These are phyloP conservation scores for Stephanodiscus triporus DNA, from an alignment of 108 stramenopile genomes.

Conservation along the genomic window DNA sequence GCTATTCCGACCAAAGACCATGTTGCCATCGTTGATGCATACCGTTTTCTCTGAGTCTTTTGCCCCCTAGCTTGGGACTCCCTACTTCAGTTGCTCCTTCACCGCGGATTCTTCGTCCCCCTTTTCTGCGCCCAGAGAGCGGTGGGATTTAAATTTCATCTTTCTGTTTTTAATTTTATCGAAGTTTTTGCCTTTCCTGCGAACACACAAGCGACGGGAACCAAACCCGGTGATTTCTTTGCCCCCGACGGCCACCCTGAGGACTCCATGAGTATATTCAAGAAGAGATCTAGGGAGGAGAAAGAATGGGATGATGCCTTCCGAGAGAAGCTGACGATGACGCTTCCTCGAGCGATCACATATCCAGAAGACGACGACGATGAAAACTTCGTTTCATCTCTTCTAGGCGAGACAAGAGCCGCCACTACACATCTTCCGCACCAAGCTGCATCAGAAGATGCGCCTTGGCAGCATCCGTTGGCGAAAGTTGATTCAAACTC, in stretches of 20 bases:
- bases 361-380: conserved; percentile 3
- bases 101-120: too few relatives aligned
- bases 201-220: too few relatives aligned
- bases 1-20: too few relatives aligned
- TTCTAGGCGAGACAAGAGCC: neutral
- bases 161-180: too few relatives aligned
- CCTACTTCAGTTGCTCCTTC: too few relatives aligned
- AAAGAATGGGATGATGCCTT: conserved; percentile 6
- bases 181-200: too few relatives aligned
- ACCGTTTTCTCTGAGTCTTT: too few relatives aligned
- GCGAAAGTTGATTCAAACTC: neutral
- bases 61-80: too few relatives aligned
- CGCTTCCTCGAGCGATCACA: neutral
- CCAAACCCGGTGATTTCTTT: neutral
- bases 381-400: conserved; percentile 2
- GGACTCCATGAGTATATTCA: neutral
- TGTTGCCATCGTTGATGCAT: too few relatives aligned
- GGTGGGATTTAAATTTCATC: too few relatives aligned
- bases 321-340: neutral
- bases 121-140: too few relatives aligned
- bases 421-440: neutral
- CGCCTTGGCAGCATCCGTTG: neutral
- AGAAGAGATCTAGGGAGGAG: conserved; percentile 11
- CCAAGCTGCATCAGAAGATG: neutral
- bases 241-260: neutral